Base-by-base conservation (phyloP, 139 green algal species). In the Pleodorina starrii region DNA sequence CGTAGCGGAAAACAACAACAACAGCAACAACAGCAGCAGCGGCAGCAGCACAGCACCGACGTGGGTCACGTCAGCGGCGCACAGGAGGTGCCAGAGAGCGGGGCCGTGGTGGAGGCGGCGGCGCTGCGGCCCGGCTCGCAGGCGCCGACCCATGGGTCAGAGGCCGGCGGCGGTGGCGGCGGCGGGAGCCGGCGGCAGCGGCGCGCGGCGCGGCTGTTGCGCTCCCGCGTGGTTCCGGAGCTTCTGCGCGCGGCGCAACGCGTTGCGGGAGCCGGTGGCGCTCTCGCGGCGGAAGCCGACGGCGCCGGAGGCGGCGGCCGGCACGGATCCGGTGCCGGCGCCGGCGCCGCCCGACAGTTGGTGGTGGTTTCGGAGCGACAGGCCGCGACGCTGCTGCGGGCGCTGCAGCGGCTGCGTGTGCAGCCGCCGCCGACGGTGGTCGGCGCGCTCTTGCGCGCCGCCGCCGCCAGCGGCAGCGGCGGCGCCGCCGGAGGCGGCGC, bases 351-450 rank as follows among this genome's bases (percentile, higher is more conserved):
- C 7, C 21, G 12, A 27, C 72, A 2, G 74, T 1, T 2, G 74
- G 29, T 9, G 9, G 27, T 9, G 57, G n/a, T 86, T 40, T 76
- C 79, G 11, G 57, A 38, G 27, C 57, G 42, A 0, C 23, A 86
- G 79, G 79, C 38, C 7, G 29, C 27, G 10, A 75, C 57, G 57
- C 57, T 86, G 79, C 79, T 86, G 79, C 3, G 5, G 57, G 57
- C 79, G 23, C 27, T 86, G 29, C 57, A 27, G 54, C 57, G 79
- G 79, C 79, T 86, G 79, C 1, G 57, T 38, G 0, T 71, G 32
- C 1, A 0, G 78, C 78, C 36, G 38, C 11, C 79, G 79, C 35
- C 36, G 38, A 14, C 38, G 16, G 40, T 51, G 38, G 40, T 86
- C 40, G 40, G 38, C 40, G 38, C 57, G 9, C 12, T 86, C 46